Evolutionary conservation across 1,284 basidiomycete species (phyloP).

Genomic region (Moesziomyces sp.): DNA sequence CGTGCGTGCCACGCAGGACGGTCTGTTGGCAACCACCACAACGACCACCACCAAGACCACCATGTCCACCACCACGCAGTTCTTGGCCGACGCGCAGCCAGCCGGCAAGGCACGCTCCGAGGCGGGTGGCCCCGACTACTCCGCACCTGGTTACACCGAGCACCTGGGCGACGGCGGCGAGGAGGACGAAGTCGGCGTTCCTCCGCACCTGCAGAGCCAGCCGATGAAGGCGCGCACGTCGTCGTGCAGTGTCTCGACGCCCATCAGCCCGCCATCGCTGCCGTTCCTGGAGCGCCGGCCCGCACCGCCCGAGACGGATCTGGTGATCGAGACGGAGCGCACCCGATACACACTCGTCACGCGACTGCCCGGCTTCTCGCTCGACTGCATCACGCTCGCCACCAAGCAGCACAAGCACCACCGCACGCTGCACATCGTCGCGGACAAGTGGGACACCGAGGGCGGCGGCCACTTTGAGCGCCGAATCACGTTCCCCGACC

Average conservation of each 20-base stretch:
- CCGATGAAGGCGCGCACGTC: conserved; percentile 25
- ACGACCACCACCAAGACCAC: conserved; percentile 40
- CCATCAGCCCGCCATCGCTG: conserved; percentile 42
- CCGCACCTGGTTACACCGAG: too few relatives aligned
- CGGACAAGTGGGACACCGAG: conserved; percentile 59
- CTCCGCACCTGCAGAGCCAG: conserved; percentile 6
- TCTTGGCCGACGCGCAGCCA: conserved; percentile 4
- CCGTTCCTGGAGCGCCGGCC: conserved; percentile 54
- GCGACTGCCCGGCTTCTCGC: conserved; percentile 57
- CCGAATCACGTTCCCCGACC: conserved; percentile 56
- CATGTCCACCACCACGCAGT: conserved; percentile 19
- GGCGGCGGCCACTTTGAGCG: conserved; percentile 60
- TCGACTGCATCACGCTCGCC: conserved; percentile 61
- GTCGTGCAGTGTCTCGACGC: conserved; percentile 49
- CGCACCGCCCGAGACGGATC: conserved; percentile 53
- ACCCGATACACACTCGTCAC: conserved; percentile 43
- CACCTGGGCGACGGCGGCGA: background rate
- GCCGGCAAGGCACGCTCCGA: conserved; percentile 16
- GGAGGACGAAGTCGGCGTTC: background rate
- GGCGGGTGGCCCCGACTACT: conserved; percentile 1
- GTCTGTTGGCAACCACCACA: conserved; percentile 37
- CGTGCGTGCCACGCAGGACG: conserved; percentile 17
- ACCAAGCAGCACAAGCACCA: conserved; percentile 58
- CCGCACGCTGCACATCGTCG: conserved; percentile 62
- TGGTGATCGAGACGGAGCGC: conserved; percentile 49